Evolutionary conservation across 1,139 yeast genomes (phyloP), one percentile per base, ranked within the genome.

Genomic region (Wickerhamomyces sp.): DNA sequence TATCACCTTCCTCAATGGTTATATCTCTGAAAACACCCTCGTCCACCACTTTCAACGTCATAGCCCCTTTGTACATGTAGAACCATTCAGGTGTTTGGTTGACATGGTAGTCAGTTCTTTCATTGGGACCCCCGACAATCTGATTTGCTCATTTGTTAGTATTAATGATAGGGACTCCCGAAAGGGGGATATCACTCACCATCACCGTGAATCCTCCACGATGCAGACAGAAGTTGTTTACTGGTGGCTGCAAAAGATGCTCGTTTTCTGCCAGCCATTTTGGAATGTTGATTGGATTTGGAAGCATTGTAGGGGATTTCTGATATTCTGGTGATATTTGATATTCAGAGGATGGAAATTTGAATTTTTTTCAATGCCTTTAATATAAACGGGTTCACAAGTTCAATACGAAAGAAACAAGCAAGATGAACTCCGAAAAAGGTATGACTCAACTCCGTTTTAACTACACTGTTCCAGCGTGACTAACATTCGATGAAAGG

Each of bases 71-170:
- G 62, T 84, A 76, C 72, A 85, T 94, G 64, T 85, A 83, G 64
- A 91, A 91, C 77, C 90, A 91, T 60, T 90, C 97, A 0, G 97
- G 97, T 0, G 97, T 91, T 58, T 88, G 95, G 60, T 91, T 91
- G 45, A 91, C 78, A 61, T 91, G 98, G 64, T 88, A 91, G 62
- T 91, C 97, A 0, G 96, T 89, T 50, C 97, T 74, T 59, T 84
- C 95, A 63, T 91, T 91, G 2, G 97, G 97, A 0, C 97, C 98
- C 8, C 97, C 97, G 3, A 91, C 95, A 42, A 80, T 73, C 69
- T 65, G n/a, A 10, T 10, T 10, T 27, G 9, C 69, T 65, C 11
- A 10, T 10, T 10, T 27, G 9, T 6, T 23, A 13, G n/a, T 13
- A 18, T 41, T 30, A 29, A 29, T 44, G 36, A 15, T 38, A 26